A percentile compares a stretch with the other conserved stretches of the same genome.
These are phyloP conservation scores for Erodium maritimum DNA, from an alignment of 345 rosid species.

Conservation along the genomic window DNA sequence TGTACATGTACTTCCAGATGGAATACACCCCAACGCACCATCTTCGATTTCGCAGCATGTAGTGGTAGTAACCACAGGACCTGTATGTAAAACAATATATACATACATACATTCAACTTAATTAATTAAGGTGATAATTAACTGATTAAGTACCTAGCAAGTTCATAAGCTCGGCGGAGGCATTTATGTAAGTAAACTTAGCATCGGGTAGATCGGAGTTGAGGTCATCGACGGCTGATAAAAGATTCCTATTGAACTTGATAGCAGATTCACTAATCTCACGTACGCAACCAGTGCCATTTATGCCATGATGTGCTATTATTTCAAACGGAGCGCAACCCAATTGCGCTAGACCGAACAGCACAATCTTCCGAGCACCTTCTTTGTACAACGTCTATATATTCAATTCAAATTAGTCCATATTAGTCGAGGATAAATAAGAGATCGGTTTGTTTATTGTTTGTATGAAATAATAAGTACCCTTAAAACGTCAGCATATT, in stretches of 20 bases:
- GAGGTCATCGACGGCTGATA: not conserved
- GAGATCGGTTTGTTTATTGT: too few species aligned
- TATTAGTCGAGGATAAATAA: too few species aligned
- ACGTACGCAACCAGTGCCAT: not conserved
- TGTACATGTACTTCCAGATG: not conserved
- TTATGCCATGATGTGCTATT: not conserved
- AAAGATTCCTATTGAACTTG: not conserved
- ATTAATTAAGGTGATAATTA: too few species aligned
- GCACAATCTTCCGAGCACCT: not conserved
- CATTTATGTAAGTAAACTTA: not conserved
- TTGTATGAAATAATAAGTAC: not conserved
- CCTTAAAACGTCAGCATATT: not conserved
- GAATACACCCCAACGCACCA: not conserved
- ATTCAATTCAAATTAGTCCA: not conserved
- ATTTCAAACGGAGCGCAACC: not conserved
- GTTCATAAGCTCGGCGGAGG: not conserved
- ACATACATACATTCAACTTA: too few species aligned
- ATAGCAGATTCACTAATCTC: not conserved
- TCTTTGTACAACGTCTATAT: not conserved
- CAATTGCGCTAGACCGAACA: not conserved
- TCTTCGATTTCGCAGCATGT: not conserved
- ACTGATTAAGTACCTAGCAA: too few species aligned
- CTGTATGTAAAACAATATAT: too few species aligned
- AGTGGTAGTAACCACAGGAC: not conserved
- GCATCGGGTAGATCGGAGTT: not conserved